These are phyloP conservation scores for Penicillium sclerotigenum DNA, from an alignment of 2,329 filamentous ascomycete species.

Conservation along the genomic window DNA sequence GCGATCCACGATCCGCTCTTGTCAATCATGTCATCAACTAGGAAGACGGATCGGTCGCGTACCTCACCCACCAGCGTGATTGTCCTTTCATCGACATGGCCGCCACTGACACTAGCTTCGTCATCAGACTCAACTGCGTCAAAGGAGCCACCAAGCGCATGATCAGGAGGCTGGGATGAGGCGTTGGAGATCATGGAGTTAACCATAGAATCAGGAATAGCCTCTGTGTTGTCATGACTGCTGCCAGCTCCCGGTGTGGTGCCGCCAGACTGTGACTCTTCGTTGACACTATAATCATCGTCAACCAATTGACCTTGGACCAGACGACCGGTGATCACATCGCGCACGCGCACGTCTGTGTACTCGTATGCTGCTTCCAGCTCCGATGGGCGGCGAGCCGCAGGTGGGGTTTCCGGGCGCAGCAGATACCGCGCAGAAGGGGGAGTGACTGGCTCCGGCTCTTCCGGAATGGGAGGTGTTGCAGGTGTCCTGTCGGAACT, in stretches of 20 bases:
- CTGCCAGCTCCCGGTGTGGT: slow-evolving; percentile 49
- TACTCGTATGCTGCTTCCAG: slow-evolving; percentile 54
- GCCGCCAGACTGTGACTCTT: slow-evolving; percentile 57
- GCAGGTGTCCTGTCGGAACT: slow-evolving; percentile 9
- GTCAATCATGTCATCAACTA: slow-evolving; percentile 99
- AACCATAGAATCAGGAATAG: slow-evolving; percentile 78
- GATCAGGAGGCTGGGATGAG: slow-evolving; percentile 66
- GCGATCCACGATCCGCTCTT: slow-evolving; percentile 96
- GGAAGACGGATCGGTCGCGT: slow-evolving; percentile 79
- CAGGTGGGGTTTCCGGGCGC: slow-evolving; percentile 38
- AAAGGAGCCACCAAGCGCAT: slow-evolving; percentile 76
- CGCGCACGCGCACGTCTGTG: slow-evolving; percentile 75
- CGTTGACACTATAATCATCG: slow-evolving; percentile 80
- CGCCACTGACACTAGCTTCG: slow-evolving; percentile 50
- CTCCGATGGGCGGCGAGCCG: slow-evolving; percentile 43
- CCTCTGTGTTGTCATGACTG: slow-evolving; percentile 48
- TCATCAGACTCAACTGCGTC: slow-evolving; percentile 90
- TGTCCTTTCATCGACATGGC: slow-evolving; percentile 82
- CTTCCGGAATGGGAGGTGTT: slow-evolving; percentile 21
- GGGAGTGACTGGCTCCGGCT: slow-evolving; percentile 20
- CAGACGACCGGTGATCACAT: slow-evolving; percentile 87
- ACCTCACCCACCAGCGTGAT: slow-evolving; percentile 98
- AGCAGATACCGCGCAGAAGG: slow-evolving; percentile 25
- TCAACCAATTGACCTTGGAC: slow-evolving; percentile 94
- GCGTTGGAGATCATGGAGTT: slow-evolving; percentile 76